phyloP scores from a whole-genome alignment of 163 green algal genomes.

The Coccomyxa subellipsoidea region DNA sequence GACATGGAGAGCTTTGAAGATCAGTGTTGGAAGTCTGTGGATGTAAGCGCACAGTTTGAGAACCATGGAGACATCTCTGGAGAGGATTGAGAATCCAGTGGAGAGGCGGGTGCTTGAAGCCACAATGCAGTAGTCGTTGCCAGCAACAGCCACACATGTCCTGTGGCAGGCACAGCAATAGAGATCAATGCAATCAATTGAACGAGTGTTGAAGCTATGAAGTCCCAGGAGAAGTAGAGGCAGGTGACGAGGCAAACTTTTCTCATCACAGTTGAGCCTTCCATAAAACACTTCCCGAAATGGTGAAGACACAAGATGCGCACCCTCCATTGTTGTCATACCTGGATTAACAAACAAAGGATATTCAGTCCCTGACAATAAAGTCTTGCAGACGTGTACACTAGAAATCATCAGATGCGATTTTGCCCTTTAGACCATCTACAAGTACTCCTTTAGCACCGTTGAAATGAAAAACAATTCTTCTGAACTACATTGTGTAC shows the following conservation, averaged over 20 bases:
- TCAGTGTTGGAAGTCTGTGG: too few relatives aligned
- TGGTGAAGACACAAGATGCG: neutral
- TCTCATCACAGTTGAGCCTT: too few relatives aligned
- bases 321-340: constrained; percentile 76
- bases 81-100: constrained; percentile 95
- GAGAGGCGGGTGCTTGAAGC: constrained; percentile 90
- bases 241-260: neutral
- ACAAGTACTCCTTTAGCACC: too few relatives aligned
- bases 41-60: constrained; percentile 70
- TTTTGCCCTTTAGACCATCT: too few relatives aligned
- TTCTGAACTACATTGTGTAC: too few relatives aligned
- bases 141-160: constrained; percentile 92
- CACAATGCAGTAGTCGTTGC: constrained; percentile 94
- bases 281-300: too few relatives aligned
- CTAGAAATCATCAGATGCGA: too few relatives aligned
- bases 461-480: too few relatives aligned
- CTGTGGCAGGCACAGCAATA: constrained; percentile 39
- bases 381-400: too few relatives aligned
- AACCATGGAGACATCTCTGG: constrained; percentile 72
- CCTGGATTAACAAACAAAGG: constrained; percentile 30
- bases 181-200: neutral
- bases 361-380: neutral
- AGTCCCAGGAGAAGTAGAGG: too few relatives aligned
- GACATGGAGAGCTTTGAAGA: too few relatives aligned
- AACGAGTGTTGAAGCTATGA: neutral